A percentile compares a stretch with the other conserved stretches of the same genome.
Conservation (phyloP, 331 rosid genomes). For the Rhamnella rubrinervis region DNA sequence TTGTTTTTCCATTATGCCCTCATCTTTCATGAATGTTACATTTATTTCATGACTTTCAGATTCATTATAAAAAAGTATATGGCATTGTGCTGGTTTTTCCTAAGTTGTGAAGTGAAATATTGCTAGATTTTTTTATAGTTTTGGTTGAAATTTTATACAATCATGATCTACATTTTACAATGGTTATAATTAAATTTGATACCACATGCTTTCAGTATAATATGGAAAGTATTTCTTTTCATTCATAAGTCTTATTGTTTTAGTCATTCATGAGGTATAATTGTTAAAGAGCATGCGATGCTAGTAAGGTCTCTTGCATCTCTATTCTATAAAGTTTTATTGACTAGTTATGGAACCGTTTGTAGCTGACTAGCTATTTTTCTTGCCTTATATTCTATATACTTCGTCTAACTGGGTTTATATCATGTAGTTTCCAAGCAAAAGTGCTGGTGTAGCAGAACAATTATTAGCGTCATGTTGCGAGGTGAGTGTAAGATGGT, state of each 20-base stretch:
- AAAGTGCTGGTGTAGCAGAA: slow-evolving; percentile 66
- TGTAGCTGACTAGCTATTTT: slow-evolving; percentile 9
- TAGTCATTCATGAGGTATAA: background rate
- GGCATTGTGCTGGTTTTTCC: too few species aligned
- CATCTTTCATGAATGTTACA: too few species aligned
- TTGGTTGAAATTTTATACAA: too few species aligned
- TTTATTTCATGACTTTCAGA: too few species aligned
- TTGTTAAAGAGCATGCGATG: background rate
- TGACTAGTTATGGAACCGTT: slow-evolving; percentile 7
- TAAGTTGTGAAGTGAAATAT: too few species aligned
- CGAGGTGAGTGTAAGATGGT: slow-evolving; percentile 53
- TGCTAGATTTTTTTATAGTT: too few species aligned
- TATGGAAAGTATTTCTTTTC: too few species aligned
- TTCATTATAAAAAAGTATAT: too few species aligned
- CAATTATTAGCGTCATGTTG: slow-evolving; percentile 73
- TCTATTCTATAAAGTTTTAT: background rate
- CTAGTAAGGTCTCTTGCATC: background rate
- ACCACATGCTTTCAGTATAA: too few species aligned
- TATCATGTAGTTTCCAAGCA: slow-evolving; percentile 55
- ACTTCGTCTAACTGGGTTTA: slow-evolving; percentile 27
- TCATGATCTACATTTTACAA: too few species aligned
- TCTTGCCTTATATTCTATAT: slow-evolving; percentile 21
- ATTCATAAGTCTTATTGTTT: background rate
- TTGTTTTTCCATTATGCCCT: too few species aligned
- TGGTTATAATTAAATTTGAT: too few species aligned